phyloP scores from a whole-genome alignment of 1,284 basidiomycete genomes.

The Filobasidium uniguttulatum region DNA sequence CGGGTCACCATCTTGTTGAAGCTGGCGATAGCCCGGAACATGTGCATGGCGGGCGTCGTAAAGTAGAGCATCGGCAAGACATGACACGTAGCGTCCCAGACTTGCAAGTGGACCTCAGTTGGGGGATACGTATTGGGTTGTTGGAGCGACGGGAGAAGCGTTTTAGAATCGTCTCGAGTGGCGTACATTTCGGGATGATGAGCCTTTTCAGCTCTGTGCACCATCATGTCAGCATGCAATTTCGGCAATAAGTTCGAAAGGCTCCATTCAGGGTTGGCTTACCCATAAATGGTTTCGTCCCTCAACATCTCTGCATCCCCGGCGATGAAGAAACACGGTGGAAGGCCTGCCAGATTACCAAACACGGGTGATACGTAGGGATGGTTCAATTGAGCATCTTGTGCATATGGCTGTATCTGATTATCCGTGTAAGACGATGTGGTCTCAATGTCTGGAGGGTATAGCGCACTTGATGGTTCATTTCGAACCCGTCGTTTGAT shows the following conservation, averaged over 20 bases:
- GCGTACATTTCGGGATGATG: conserved; percentile 66
- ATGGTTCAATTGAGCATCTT: conserved; percentile 67
- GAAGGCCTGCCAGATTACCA: conserved; percentile 79
- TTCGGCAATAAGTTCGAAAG: neutral
- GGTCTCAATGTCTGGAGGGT: too few relatives aligned
- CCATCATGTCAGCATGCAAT: neutral
- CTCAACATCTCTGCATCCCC: conserved; percentile 83
- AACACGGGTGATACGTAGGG: conserved; percentile 73
- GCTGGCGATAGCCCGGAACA: conserved; percentile 14
- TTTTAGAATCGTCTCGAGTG: conserved; percentile 46
- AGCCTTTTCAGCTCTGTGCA: conserved; percentile 82
- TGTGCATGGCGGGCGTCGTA: conserved; percentile 18
- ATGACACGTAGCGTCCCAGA: conserved; percentile 43
- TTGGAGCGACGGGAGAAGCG: conserved; percentile 51
- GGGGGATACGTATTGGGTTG: conserved; percentile 50
- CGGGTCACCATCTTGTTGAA: conserved; percentile 9
- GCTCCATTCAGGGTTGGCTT: conserved; percentile 23
- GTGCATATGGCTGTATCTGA: conserved; percentile 81
- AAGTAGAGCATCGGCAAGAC: conserved; percentile 66
- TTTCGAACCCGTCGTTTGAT: neutral
- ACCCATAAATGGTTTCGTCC: conserved; percentile 84
- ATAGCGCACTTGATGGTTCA: too few relatives aligned
- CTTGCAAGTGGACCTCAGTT: conserved; percentile 82
- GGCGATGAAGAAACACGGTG: conserved; percentile 70
- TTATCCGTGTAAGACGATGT: too few relatives aligned